phyloP scores from a whole-genome alignment of 768 basidiomycete genomes.

The Melanogaster broomeanus region DNA sequence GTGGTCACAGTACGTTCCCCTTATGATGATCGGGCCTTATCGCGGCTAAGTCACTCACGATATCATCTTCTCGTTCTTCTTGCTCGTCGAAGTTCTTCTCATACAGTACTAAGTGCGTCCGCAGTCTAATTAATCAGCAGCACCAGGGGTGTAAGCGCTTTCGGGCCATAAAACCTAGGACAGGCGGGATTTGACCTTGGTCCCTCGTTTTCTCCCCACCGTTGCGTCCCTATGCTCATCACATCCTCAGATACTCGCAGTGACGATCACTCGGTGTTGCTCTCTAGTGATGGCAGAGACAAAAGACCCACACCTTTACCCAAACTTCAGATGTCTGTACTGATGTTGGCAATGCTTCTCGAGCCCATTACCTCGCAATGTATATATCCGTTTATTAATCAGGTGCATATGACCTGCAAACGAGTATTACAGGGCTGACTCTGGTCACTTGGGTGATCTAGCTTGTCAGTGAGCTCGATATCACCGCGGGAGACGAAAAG shows the following conservation, averaged over 20 bases:
- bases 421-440: not conserved
- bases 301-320: slow-evolving; percentile 45
- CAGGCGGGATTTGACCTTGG: not conserved
- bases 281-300: slow-evolving; percentile 11
- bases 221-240: slow-evolving; percentile 16
- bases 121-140: not conserved
- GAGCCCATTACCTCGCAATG: slow-evolving; percentile 49
- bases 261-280: slow-evolving; percentile 24
- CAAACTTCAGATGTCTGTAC: slow-evolving; percentile 42
- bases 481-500: slow-evolving; percentile 44
- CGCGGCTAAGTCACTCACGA: no score
- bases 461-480: slow-evolving; percentile 44
- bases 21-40: no score
- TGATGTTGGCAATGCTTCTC: slow-evolving; percentile 45
- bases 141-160: not conserved
- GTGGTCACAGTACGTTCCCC: no score
- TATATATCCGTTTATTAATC: slow-evolving; percentile 54
- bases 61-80: no score
- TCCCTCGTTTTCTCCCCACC: slow-evolving; percentile 2
- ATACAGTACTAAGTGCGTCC: no score
- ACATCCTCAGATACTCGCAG: slow-evolving; percentile 4
- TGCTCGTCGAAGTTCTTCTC: not conserved
- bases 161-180: slow-evolving; percentile 18
- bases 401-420: slow-evolving; percentile 26
- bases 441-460: slow-evolving; percentile 12